These are phyloP conservation scores for Penicillium daleae DNA, from an alignment of 495 filamentous ascomycete species.

Conservation along the genomic window DNA sequence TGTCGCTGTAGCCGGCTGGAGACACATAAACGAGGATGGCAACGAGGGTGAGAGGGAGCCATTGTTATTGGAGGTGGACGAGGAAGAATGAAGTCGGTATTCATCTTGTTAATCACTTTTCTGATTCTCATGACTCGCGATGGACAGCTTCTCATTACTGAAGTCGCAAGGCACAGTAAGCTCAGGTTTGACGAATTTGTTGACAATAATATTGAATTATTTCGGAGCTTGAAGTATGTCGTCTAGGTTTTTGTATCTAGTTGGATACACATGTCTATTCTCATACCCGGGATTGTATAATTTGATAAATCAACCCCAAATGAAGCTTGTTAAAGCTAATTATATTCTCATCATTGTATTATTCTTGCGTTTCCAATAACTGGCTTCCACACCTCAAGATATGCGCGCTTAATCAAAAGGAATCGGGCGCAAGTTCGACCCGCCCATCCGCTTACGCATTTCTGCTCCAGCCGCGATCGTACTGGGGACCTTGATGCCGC, in stretches of 20 bases:
- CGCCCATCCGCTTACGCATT: conserved; percentile 72
- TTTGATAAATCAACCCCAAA: neutral
- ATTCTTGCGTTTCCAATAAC: neutral
- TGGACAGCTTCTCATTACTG: neutral
- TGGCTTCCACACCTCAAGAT: neutral
- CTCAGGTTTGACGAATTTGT: neutral
- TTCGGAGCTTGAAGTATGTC: neutral
- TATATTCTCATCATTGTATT: neutral
- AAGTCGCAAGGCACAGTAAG: no score
- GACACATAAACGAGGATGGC: conserved; percentile 15
- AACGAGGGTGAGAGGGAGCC: conserved; percentile 39
- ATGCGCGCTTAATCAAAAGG: conserved; percentile 74
- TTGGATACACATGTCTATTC: neutral
- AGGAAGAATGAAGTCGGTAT: neutral
- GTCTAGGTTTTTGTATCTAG: neutral
- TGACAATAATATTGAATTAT: neutral
- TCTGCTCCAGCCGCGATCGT: conserved; percentile 86
- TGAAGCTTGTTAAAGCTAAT: neutral
- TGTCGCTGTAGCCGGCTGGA: conserved; percentile 48
- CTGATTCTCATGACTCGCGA: neutral
- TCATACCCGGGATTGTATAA: neutral
- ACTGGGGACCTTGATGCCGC: conserved; percentile 96
- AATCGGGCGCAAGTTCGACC: conserved; percentile 73
- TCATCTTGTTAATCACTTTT: neutral
- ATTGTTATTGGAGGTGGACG: conserved; percentile 35